Evolutionary conservation across 1,284 basidiomycete species (phyloP).

Genomic region (Cryptococcus sp.): DNA sequence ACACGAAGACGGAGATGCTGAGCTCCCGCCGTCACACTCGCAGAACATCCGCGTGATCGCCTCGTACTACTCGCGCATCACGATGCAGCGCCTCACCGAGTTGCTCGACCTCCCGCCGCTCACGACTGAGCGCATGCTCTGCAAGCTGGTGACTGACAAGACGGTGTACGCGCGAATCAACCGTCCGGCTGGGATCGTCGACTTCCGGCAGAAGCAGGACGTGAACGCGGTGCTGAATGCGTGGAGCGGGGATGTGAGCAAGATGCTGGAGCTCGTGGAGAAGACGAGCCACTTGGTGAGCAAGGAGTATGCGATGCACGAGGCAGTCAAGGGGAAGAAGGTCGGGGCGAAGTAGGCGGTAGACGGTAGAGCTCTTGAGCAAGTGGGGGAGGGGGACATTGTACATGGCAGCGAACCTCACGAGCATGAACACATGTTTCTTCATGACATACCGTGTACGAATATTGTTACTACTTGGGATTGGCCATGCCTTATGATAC

Average conservation of each 20-base stretch:
- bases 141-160: slow-evolving; percentile 82
- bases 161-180: slow-evolving; percentile 93
- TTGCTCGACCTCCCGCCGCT: slow-evolving; percentile 80
- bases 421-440: no score
- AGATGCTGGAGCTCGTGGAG: slow-evolving; percentile 58
- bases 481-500: not conserved
- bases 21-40: not conserved
- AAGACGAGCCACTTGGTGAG: slow-evolving; percentile 55
- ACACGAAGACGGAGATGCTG: not conserved
- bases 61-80: slow-evolving; percentile 92
- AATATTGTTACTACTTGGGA: not conserved
- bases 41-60: slow-evolving; percentile 95
- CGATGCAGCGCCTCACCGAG: slow-evolving; percentile 72
- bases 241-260: slow-evolving; percentile 94
- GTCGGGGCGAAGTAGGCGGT: slow-evolving; percentile 24
- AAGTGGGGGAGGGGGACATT: not conserved
- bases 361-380: not conserved
- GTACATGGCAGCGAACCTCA: no score
- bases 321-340: slow-evolving; percentile 42
- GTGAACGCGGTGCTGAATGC: slow-evolving; percentile 91
- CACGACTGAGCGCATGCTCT: slow-evolving; percentile 83
- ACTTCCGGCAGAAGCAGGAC: slow-evolving; percentile 69
- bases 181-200: slow-evolving; percentile 82
- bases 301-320: slow-evolving; percentile 51
- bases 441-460: not conserved